Conservation (phyloP, 495 filamentous ascomycete species). For the Penicillium coffeae region DNA sequence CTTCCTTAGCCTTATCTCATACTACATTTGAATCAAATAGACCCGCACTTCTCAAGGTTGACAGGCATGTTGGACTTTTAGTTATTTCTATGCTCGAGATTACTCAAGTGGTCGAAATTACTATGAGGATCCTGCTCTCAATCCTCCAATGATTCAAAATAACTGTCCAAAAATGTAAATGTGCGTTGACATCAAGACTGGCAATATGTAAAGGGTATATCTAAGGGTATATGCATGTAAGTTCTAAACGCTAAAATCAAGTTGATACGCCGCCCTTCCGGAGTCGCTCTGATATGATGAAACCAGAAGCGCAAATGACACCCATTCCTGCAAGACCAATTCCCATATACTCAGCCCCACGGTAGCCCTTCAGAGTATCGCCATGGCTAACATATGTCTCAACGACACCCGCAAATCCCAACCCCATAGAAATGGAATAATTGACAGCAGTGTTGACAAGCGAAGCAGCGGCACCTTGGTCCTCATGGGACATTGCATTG, state of each 20-base stretch:
- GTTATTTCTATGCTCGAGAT: too few relatives aligned
- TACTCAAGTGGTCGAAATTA: too few relatives aligned
- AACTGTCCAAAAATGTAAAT: too few relatives aligned
- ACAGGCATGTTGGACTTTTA: too few relatives aligned
- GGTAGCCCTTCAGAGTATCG: conserved; percentile 33
- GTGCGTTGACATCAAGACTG: too few relatives aligned
- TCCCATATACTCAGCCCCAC: conserved; percentile 34
- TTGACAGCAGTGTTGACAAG: conserved; percentile 64
- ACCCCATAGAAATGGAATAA: conserved; percentile 61
- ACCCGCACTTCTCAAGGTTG: too few relatives aligned
- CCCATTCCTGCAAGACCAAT: conserved; percentile 34
- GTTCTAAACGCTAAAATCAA: neutral
- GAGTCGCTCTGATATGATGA: conserved; percentile 11
- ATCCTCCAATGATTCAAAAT: too few relatives aligned
- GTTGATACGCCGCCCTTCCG: conserved; percentile 1
- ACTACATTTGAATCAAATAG: too few relatives aligned
- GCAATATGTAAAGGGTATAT: too few relatives aligned
- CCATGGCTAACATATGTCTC: conserved; percentile 50
- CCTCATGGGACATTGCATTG: conserved; percentile 29
- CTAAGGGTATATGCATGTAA: too few relatives aligned
- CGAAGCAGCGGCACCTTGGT: conserved; percentile 52
- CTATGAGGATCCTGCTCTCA: too few relatives aligned
- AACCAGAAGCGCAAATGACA: conserved; percentile 12
- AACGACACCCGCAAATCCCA: conserved; percentile 64
- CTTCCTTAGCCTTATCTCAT: neutral